These are phyloP conservation scores for Avena sativa DNA, from an alignment of 176 grass and related monocot species.

Conservation along the genomic window DNA sequence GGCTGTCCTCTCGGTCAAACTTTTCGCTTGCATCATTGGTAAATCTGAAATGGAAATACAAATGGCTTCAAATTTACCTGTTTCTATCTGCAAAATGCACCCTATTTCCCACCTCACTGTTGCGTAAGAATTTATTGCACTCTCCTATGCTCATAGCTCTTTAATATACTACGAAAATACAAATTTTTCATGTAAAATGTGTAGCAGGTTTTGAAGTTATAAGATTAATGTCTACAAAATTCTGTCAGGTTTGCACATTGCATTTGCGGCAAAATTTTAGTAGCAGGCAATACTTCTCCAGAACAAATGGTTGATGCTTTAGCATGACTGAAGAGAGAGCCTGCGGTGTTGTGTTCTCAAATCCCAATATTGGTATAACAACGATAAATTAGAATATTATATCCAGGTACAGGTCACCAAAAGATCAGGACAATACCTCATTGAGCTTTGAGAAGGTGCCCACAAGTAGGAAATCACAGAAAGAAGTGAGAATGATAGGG, in stretches of 20 bases:
- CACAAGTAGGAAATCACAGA: constrained; percentile 90
- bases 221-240: not conserved
- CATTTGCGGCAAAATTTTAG: not conserved
- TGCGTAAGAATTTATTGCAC: not conserved
- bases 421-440: constrained; percentile 58
- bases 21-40: constrained; percentile 78
- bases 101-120: constrained; percentile 11
- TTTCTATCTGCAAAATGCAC: not conserved
- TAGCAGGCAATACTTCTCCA: not conserved
- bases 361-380: constrained; percentile 10
- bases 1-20: constrained; percentile 81
- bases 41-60: constrained; percentile 56
- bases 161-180: not conserved
- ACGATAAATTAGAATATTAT: constrained; percentile 7
- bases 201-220: not conserved
- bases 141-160: constrained; percentile 33
- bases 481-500: constrained; percentile 93
- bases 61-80: constrained; percentile 14
- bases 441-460: constrained; percentile 94
- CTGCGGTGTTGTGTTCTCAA: not conserved
- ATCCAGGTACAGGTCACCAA: constrained; percentile 26
- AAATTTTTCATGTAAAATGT: not conserved
- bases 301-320: not conserved
- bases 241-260: not conserved
- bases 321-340: not conserved